Percentiles rank a stretch among this genome's conserved stretches.
Evolutionary conservation across 208 protist species (phyloP).

Genomic region (Jaenimonas drosophilae): DNA sequence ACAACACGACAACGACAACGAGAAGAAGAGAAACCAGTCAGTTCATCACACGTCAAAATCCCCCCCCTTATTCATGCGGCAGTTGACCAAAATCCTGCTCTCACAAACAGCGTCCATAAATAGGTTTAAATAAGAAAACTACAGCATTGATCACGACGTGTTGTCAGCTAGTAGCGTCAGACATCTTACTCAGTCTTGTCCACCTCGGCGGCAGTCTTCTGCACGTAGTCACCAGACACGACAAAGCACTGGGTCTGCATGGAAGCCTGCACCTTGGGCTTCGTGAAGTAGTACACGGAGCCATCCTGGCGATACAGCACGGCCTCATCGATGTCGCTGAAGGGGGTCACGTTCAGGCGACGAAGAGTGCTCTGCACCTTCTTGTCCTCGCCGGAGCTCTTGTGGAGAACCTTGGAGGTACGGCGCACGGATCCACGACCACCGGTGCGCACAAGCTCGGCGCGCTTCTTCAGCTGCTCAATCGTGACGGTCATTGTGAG

Average conservation of each 20-base stretch:
- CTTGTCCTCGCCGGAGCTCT: slow-evolving; percentile 87
- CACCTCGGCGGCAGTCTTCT: slow-evolving; percentile 64
- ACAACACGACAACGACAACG: too few relatives aligned
- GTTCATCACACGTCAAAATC: too few relatives aligned
- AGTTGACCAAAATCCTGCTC: too few relatives aligned
- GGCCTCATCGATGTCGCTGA: slow-evolving; percentile 96
- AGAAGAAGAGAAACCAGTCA: too few relatives aligned
- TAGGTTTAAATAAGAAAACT: too few relatives aligned
- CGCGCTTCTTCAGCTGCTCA: slow-evolving; percentile 79
- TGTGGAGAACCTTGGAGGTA: slow-evolving; percentile 74
- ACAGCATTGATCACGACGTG: too few relatives aligned
- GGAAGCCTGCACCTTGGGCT: slow-evolving; percentile 96
- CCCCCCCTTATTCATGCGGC: too few relatives aligned
- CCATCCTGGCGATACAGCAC: slow-evolving; percentile 97
- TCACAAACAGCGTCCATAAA: too few relatives aligned
- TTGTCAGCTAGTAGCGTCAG: too few relatives aligned
- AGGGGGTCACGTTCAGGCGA: slow-evolving; percentile 90
- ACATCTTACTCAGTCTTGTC: slow-evolving; percentile 26
- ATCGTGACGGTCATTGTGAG: slow-evolving; percentile 69
- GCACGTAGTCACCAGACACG: slow-evolving; percentile 87
- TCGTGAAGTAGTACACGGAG: slow-evolving; percentile 93
- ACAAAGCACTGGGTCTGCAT: slow-evolving; percentile 96
- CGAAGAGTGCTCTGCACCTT: slow-evolving; percentile 92
- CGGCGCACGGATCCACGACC: slow-evolving; percentile 93
- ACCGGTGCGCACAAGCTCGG: slow-evolving; percentile 91